These are phyloP conservation scores for Bonia amplexicaulis DNA, from an alignment of 176 grass and related monocot species.

Conservation along the genomic window DNA sequence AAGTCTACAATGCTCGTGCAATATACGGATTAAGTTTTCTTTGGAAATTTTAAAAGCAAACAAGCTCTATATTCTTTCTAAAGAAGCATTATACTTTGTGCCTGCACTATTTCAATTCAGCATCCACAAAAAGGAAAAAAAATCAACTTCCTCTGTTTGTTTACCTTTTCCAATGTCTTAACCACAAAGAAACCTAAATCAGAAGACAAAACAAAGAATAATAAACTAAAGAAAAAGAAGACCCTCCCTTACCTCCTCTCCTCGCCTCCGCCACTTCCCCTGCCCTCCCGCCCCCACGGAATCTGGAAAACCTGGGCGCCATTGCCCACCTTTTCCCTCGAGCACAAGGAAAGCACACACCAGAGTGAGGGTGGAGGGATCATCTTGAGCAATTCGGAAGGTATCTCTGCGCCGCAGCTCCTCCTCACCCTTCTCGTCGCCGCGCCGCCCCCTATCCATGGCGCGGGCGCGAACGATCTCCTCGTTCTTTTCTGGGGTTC, in stretches of 20 bases:
- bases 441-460: background rate
- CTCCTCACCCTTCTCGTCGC: background rate
- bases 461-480: background rate
- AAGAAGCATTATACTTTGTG: too few species aligned
- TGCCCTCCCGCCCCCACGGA: constrained; percentile 55
- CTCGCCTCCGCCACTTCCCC: constrained; percentile 33
- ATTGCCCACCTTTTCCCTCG: constrained; percentile 36
- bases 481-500: background rate
- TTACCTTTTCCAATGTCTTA: constrained; percentile 27
- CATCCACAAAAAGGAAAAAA: background rate
- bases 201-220: background rate
- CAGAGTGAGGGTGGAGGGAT: background rate
- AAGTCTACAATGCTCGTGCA: background rate
- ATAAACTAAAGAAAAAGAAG: constrained; percentile 4
- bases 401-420: constrained; percentile 1
- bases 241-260: constrained; percentile 16
- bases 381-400: constrained; percentile 30
- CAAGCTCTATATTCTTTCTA: too few species aligned
- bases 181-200: constrained; percentile 32
- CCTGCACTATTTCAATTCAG: background rate
- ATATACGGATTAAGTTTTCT: too few species aligned
- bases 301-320: constrained; percentile 45
- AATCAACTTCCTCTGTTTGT: background rate
- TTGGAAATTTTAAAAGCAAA: too few species aligned
- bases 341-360: constrained; percentile 38